Evolutionary conservation across 768 basidiomycete species (phyloP).

Genomic region (Termitomyces sp.): DNA sequence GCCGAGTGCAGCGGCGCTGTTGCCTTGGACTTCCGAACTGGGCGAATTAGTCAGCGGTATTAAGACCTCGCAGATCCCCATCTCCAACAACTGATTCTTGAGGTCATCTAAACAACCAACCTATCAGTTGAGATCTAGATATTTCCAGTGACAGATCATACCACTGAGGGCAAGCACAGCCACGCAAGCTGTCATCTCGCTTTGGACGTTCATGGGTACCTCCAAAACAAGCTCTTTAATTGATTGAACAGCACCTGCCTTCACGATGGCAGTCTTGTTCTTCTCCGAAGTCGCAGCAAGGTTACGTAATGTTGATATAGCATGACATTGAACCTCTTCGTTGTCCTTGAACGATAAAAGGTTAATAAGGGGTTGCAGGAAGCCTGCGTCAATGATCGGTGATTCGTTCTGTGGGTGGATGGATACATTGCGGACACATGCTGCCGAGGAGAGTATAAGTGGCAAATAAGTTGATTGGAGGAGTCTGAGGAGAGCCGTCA

Average conservation of each 20-base stretch:
- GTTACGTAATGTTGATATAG: slow-evolving; percentile 95
- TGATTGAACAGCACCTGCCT: slow-evolving; percentile 93
- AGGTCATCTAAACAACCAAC: slow-evolving; percentile 72
- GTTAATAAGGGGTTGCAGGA: slow-evolving; percentile 93
- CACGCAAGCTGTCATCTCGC: slow-evolving; percentile 99
- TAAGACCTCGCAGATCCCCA: slow-evolving; percentile 97
- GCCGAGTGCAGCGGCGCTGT: slow-evolving; percentile 95
- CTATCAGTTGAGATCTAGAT: slow-evolving; percentile 4
- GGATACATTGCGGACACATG: slow-evolving; percentile 98
- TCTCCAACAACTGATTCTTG: slow-evolving; percentile 93
- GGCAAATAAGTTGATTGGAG: slow-evolving; percentile 96
- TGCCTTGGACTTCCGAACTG: slow-evolving; percentile 97
- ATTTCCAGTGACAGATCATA: slow-evolving; percentile 32
- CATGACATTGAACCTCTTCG: slow-evolving; percentile 99
- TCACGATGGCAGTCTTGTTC: slow-evolving; percentile 97
- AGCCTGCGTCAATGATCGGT: slow-evolving; percentile 98
- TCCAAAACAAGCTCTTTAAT: slow-evolving; percentile 96
- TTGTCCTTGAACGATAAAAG: slow-evolving; percentile 98
- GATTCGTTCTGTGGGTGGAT: slow-evolving; percentile 99
- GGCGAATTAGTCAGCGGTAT: slow-evolving; percentile 95
- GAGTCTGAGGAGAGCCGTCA: slow-evolving; percentile 87
- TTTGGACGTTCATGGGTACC: slow-evolving; percentile 95
- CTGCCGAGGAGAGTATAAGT: slow-evolving; percentile 95
- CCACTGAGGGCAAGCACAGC: slow-evolving; percentile 95
- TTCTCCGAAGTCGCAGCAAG: slow-evolving; percentile 96